These are phyloP conservation scores for Candida xiaguanensis DNA, from an alignment of 805 yeast species.

Conservation along the genomic window DNA sequence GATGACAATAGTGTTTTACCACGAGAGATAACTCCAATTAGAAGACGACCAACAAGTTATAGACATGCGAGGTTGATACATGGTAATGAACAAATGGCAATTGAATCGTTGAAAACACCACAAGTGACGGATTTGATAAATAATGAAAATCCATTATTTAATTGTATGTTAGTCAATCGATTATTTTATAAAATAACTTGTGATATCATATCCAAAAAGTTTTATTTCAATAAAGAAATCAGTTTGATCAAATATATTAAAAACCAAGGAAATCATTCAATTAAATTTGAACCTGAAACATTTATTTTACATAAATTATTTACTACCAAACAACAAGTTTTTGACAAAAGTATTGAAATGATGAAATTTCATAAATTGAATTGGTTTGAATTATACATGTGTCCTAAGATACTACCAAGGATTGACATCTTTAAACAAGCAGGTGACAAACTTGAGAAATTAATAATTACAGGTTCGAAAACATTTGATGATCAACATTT, in stretches of 20 bases:
- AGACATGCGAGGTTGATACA: conserved; percentile 68
- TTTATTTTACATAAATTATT: conserved; percentile 66
- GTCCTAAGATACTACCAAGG: conserved; percentile 66
- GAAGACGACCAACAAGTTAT: conserved; percentile 67
- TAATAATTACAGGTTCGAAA: conserved; percentile 71
- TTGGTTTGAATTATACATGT: conserved; percentile 79
- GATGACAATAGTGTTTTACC: conserved; percentile 50
- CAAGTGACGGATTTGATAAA: conserved; percentile 5
- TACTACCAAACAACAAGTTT: conserved; percentile 48
- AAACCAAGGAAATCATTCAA: conserved; percentile 11
- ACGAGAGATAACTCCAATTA: conserved; percentile 52
- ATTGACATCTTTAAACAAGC: conserved; percentile 20
- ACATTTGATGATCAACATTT: conserved; percentile 59
- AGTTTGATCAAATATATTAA: conserved; percentile 13
- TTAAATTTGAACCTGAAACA: conserved; percentile 33
- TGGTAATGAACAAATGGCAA: conserved; percentile 49
- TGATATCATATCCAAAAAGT: conserved; percentile 51
- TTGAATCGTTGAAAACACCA: conserved; percentile 34
- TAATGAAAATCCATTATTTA: conserved; percentile 42
- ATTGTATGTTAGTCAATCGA: conserved; percentile 66
- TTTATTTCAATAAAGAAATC: conserved; percentile 43
- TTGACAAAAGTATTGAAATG: conserved; percentile 43
- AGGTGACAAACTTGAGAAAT: conserved; percentile 29
- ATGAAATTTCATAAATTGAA: conserved; percentile 47
- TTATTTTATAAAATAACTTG: conserved; percentile 58